Base-by-base conservation (phyloP, 176 grass and related monocot genomes). In the Oryza australiensis region DNA sequence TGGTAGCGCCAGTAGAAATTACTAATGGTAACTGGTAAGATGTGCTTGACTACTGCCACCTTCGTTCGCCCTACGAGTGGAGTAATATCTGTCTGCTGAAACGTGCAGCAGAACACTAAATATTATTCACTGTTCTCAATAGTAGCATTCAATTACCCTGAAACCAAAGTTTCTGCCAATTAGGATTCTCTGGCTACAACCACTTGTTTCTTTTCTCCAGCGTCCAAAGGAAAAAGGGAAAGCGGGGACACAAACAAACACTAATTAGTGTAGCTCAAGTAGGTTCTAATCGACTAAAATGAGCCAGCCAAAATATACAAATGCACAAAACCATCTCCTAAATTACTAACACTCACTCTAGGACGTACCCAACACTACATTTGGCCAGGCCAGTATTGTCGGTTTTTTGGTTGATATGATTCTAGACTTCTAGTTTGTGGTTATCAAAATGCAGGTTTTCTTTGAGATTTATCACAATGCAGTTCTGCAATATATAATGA, bases 1-100 rank as follows among this genome's bases (percentile, higher is more conserved):
- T 66, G 77, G 29, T 37, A 67, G 72, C n/a, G n/a, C 38, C 78
- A 73, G 10, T 66, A 82, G 74, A 48, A 82, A 86, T 73, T 86
- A 77, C 34, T 35, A 77, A 81, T 77, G 33, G 2, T 78, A 59
- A 59, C 55, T 23, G 22, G 55, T 23, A 59, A 48, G 37, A 26
- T 27, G 62, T 78, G 83, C 78, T 66, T 66, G 71, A 42, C 28
- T 76, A 26, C 72, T 72, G 8, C 55, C 60, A 46, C 78, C 14
- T 66, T 62, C 45, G 18, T 26, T 65, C 57, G 43, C 22, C 7
- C 38, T 30, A 18, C 64, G 10, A 40, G 77, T 40, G 68, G 43
- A 7, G 35, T 37, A 37, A 40, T 34, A 34, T 59, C 67, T 78
- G 43, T 62, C 7, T 78, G 45, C 67, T 30, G 73, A 89, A 82